Evolutionary conservation across 1,284 basidiomycete genomes (phyloP), one percentile per base, ranked within the genome.

Genomic region (Flammula alnicola): DNA sequence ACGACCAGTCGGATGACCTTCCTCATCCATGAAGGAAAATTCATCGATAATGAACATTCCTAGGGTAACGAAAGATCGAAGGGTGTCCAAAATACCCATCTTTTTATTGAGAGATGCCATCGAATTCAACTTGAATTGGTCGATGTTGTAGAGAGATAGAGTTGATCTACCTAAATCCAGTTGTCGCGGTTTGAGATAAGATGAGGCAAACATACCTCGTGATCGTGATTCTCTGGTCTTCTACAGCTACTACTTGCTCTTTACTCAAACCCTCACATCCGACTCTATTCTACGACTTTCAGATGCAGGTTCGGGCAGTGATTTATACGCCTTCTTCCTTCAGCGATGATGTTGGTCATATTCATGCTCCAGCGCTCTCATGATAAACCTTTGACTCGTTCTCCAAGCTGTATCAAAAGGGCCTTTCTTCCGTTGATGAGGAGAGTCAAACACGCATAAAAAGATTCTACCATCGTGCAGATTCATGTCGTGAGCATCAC

Each of bases 31-130:
- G 61, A 81, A 88, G 16, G 79, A 74, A 61, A 93, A 88, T 54
- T 89, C 80, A 67, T 95, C 93, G 55, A 95, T 83, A 57, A 95
- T 94, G 71, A 95, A 93, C 84, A 93, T 86, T n/a, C 93, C 93
- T 17, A 91, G 69, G 32, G 85, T 83, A 12, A 80, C 80, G 50
- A 91, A 83, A 7, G 51, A 40, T 49, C 42, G 43, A 20, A 25
- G 37, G 12, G 7, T 22, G 19, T 40, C 39, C 9, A 12, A 2
- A 23, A 9, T 8, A 2, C 12, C 14, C 46, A 48, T 48, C 16
- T 14, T 23, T n/a, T n/a, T n/a, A n/a, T n/a, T n/a, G n/a, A n/a
- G n/a, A n/a, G n/a, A n/a, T n/a, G n/a, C n/a, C n/a, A n/a, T n/a
- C n/a, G n/a, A n/a, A n/a, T n/a, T n/a, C n/a, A n/a, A n/a, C n/a